Conservation (phyloP, 2,329 filamentous ascomycete species). For the Emmonsiellopsis sp. region DNA sequence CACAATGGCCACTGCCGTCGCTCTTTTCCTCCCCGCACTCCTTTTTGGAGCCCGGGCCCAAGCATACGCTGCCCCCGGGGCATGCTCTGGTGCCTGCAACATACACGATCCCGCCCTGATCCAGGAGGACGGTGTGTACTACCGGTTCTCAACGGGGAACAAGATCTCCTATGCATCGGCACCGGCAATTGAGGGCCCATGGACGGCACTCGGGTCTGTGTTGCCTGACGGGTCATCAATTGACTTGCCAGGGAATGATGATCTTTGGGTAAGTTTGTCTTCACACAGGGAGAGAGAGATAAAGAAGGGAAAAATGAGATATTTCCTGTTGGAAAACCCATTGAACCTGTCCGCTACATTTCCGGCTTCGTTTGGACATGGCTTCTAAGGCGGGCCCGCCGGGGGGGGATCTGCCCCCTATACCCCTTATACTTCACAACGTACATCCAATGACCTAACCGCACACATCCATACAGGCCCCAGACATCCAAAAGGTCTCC, state of each 20-base stretch:
- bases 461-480: slow-evolving; percentile 49
- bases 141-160: slow-evolving; percentile 45
- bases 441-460: too few relatives aligned
- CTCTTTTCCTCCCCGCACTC: too few relatives aligned
- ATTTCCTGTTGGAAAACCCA: too few relatives aligned
- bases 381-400: too few relatives aligned
- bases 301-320: too few relatives aligned
- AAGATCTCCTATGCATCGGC: slow-evolving; percentile 43
- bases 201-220: slow-evolving; percentile 40
- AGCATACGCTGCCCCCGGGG: not conserved
- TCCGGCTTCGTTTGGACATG: too few relatives aligned
- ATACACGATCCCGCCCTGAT: slow-evolving; percentile 38
- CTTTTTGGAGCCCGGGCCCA: too few relatives aligned
- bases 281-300: too few relatives aligned
- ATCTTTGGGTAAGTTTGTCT: slow-evolving; percentile 39
- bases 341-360: too few relatives aligned
- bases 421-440: too few relatives aligned
- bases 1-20: too few relatives aligned
- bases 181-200: slow-evolving; percentile 41
- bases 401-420: too few relatives aligned
- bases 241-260: slow-evolving; percentile 36
- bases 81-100: slow-evolving; percentile 4
- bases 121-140: slow-evolving; percentile 40
- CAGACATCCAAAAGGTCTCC: slow-evolving; percentile 52
- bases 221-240: slow-evolving; percentile 40